Evolutionary conservation across 805 yeast species (phyloP), one percentile per base, ranked within the genome.

Genomic region (Saccharomyces kudriavzevii): DNA sequence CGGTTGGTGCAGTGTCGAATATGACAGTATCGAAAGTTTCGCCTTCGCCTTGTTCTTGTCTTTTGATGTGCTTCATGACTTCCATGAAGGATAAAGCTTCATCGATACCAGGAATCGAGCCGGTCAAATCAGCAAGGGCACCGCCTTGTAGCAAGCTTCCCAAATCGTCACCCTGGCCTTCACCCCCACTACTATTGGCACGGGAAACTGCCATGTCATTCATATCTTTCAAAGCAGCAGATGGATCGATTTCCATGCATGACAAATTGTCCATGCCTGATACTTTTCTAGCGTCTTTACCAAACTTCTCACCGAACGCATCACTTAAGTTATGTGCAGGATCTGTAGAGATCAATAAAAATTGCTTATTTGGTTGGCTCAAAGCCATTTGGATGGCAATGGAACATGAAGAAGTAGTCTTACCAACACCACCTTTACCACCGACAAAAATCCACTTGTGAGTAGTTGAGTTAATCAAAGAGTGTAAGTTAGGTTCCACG

Each of bases 341-440:
- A 72, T 94, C 99, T 1, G 98, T 91, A 30, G 97, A 91, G 63
- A 94, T 94, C 62, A 94, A 76, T 57, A 94, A 76, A 61, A 89
- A 95, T 62, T 87, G 85, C 60, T 89, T 91, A 17, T 70, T 59
- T 35, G 96, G 95, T 67, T 95, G 85, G 54, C 79, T 76, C 56
- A 87, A 72, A 17, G 99, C 97, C 69, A 94, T 80, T 73, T 94
- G 98, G 58, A 91, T 85, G 24, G 99, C 96, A 61, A 94, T 79
- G 25, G 97, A 90, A 48, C 96, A 91, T 1, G 98, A 92, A 3
- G 97, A 88, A 26, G 99, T 94, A 58, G 99, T 94, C 70, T 94
- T 94, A 65, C 99, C 99, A 28, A 94, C 99, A 73, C 99, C 99
- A 70, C 99, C 99, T 76, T 94, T 94, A 62, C 99, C 99, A 60